Evolutionary conservation across 352 stramenopile genomes (phyloP).

Genomic region (Globisporangium solare): DNA sequence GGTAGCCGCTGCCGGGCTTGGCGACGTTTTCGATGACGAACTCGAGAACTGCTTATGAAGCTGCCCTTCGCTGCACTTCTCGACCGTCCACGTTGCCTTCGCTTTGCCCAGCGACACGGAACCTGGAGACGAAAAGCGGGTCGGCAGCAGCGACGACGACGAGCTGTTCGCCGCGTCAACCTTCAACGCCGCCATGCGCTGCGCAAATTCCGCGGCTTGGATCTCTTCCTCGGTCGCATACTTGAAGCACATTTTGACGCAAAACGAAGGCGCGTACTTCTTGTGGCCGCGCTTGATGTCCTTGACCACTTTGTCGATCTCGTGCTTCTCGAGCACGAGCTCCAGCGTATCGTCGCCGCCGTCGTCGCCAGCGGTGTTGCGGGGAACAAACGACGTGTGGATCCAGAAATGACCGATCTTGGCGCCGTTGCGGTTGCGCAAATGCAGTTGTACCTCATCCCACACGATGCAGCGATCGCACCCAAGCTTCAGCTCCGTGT

Average conservation of each 20-base stretch:
- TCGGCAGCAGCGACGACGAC: neutral
- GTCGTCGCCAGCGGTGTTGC: constrained; percentile 1
- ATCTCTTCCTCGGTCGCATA: constrained; percentile 26
- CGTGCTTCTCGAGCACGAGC: constrained; percentile 42
- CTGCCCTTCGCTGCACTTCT: constrained; percentile 13
- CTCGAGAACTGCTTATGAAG: constrained; percentile 7
- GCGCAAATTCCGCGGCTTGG: constrained; percentile 5
- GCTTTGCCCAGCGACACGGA: constrained; percentile 7
- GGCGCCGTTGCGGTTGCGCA: constrained; percentile 35
- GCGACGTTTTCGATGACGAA: constrained; percentile 2
- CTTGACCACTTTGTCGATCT: constrained; percentile 73
- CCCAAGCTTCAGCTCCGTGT: constrained; percentile 33
- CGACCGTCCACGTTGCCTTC: constrained; percentile 16
- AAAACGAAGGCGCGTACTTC: constrained; percentile 45
- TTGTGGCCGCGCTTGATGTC: constrained; percentile 69
- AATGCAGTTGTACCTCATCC: constrained; percentile 55
- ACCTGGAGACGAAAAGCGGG: constrained; percentile 4
- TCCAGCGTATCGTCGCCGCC: constrained; percentile 10
- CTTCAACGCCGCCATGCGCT: constrained; percentile 6
- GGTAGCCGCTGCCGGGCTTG: neutral
- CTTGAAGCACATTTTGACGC: constrained; percentile 47
- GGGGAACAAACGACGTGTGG: constrained; percentile 60
- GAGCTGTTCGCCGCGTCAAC: constrained; percentile 3
- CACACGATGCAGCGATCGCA: constrained; percentile 46
- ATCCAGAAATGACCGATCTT: constrained; percentile 73